Evolutionary conservation across 768 basidiomycete species (phyloP), one percentile per base, ranked within the genome.

Genomic region (Tricholoma furcatifolium): DNA sequence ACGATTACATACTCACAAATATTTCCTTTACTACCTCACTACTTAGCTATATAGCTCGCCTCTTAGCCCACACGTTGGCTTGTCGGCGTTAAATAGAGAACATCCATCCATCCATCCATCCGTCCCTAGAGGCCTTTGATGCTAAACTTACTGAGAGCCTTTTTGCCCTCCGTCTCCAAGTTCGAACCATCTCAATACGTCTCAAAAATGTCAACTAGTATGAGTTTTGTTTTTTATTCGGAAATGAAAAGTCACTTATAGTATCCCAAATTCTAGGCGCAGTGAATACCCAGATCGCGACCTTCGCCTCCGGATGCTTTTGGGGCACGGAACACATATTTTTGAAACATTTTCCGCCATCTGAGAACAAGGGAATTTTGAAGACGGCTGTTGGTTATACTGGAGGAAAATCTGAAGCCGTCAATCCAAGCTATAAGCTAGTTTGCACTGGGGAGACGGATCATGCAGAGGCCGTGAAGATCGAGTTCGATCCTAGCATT

Each of bases 301-400:
- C 79, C 6, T 79, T 78, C 46, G 75, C 82, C 5, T 72, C 77
- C 8, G 88, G 90, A 18, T 91, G 90, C 63, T 92, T 92, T 69
- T 91, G 90, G 91, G 91, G 90, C 15, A 85, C 87, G 17, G 87
- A 93, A 60, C 89, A 92, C 62, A 89, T 91, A 65, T 92, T 91
- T 66, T 62, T 89, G 49, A 88, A 90, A 70, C 78, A 90, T 59
- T 91, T 82, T 70, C 86, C 87, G 0, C 84, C 84, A 20, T 64
- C 79, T 4, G 69, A 87, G 65, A 79, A 82, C 64, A 90, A 87
- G 69, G 88, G 90, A 10, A 86, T 92, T 46, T 60, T 91, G 41
- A 82, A 81, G 62, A 88, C 87, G 1, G 65, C 79, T 14, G 91
- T 93, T 4, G 91, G 91, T 24, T 93, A 88, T 68, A 92, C 86